Base-by-base conservation (phyloP, 805 yeast species). In the Saccharomycopsis sp. region DNA sequence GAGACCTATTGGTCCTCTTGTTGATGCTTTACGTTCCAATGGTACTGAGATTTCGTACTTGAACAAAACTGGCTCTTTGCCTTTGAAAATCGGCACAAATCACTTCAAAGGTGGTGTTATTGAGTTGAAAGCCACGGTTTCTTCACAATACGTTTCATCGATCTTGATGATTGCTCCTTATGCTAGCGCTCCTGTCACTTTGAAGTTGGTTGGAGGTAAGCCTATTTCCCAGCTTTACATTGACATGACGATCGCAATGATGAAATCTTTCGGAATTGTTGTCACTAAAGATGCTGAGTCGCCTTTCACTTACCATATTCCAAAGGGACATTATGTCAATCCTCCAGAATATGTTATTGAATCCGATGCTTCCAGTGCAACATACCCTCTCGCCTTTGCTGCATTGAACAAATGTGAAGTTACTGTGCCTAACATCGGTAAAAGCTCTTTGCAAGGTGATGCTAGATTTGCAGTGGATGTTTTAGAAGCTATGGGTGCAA, bases 121-220 rank as follows among this genome's bases (percentile, higher is more conserved):
- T 63, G 97, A 92, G 72, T 78, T 94, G 53, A 93, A 93, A 47
- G 99, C 99, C 22, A 92, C 98, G 2, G 89, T 94, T 52, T 92
- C 98, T 1, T 94, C 98, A 14, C 99, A 94, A 72, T 94, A 94
- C 67, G 99, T 94, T 52, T 92, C 98, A 1, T 93, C 98, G 0
- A 80, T 94, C 58, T 80, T 94, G 68, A 91, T 94, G 97, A 89
- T 97, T 73, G 98, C 99, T 42, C 99, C 99, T 54, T 94, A 92
- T 69, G 98, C 98, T 9, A 73, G 84, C 58, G 79, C 82, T 58
- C 96, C 97, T 3, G 96, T 93, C 34, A 90, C 96, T 7, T 80
- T 94, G 68, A 75, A 93, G 7, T 78, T 94, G 61, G 92, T 88
- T 20, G 99, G 98, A 35, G 99, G 99, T 47, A 92, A 92, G 71